phyloP scores from a whole-genome alignment of 495 filamentous ascomycete genomes.

The Trichocladium uniseriatum region DNA sequence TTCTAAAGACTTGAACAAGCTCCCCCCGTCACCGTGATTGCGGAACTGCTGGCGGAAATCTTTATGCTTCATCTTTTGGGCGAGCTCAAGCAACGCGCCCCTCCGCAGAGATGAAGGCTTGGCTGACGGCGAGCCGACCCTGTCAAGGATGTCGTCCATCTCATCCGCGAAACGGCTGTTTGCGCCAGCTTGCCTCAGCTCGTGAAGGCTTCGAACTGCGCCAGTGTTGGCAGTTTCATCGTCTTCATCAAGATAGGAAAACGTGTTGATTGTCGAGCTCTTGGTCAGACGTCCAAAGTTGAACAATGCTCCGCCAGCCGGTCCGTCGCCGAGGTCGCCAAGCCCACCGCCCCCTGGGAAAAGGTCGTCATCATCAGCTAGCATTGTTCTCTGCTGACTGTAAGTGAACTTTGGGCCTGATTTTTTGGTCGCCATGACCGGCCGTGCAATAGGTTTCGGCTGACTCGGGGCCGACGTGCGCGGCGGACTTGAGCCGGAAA shows the following conservation, averaged over 20 bases:
- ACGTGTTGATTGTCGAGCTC: slow-evolving; percentile 20
- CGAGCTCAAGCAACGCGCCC: slow-evolving; percentile 55
- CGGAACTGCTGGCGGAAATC: slow-evolving; percentile 60
- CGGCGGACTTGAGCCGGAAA: slow-evolving; percentile 15
- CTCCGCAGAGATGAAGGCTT: slow-evolving; percentile 40
- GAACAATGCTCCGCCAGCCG: slow-evolving; percentile 29
- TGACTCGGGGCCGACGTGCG: background rate
- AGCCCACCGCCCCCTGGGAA: slow-evolving; percentile 20
- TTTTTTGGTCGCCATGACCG: slow-evolving; percentile 16
- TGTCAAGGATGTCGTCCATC: slow-evolving; percentile 73
- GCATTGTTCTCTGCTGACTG: slow-evolving; percentile 40
- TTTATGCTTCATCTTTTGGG: slow-evolving; percentile 60
- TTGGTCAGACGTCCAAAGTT: slow-evolving; percentile 31
- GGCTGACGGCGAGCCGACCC: slow-evolving; percentile 55
- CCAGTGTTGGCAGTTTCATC: slow-evolving; percentile 48
- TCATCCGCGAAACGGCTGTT: slow-evolving; percentile 75
- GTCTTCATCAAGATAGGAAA: slow-evolving; percentile 33
- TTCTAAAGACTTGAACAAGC: slow-evolving; percentile 49
- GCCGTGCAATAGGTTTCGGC: slow-evolving; percentile 9
- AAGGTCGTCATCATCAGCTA: slow-evolving; percentile 37
- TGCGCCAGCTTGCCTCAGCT: slow-evolving; percentile 75
- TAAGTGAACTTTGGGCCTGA: slow-evolving; percentile 37
- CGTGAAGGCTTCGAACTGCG: slow-evolving; percentile 75
- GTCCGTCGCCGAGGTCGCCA: slow-evolving; percentile 21
- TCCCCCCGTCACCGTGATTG: slow-evolving; percentile 61